Evolutionary conservation across 2,329 filamentous ascomycete species (phyloP).

Genomic region (Aureobasidium sp.): DNA sequence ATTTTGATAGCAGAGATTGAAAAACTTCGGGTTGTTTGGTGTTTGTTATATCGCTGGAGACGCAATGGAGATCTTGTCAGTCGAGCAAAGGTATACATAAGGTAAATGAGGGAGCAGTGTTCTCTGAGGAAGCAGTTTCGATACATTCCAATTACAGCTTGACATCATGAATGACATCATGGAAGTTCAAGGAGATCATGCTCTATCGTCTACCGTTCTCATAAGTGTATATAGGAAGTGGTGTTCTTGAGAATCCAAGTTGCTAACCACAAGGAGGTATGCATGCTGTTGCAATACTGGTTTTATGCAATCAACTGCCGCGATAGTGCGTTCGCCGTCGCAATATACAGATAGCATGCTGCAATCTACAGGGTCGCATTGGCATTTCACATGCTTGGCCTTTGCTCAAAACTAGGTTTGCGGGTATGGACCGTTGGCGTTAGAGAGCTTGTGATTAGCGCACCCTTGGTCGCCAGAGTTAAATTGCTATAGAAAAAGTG

Average conservation of each 20-base stretch:
- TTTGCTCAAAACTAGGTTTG: constrained; percentile 2
- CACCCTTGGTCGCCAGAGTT: constrained; percentile 5
- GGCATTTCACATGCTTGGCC: constrained; percentile 7
- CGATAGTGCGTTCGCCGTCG: no score
- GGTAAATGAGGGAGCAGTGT: background rate
- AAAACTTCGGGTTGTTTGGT: background rate
- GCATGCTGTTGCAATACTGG: no score
- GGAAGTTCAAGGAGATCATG: background rate
- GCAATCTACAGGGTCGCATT: constrained; percentile 5
- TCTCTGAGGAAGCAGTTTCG: background rate
- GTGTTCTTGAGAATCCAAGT: background rate
- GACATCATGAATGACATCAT: constrained; percentile 5
- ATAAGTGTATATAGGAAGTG: background rate
- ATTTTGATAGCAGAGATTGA: constrained; percentile 30
- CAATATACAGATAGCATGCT: background rate
- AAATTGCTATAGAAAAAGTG: constrained; percentile 6
- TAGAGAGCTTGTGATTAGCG: constrained; percentile 4
- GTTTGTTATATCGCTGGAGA: background rate
- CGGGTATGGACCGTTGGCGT: constrained; percentile 11
- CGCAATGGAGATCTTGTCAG: background rate
- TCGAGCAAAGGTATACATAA: background rate
- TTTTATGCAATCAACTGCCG: background rate
- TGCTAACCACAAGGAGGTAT: background rate
- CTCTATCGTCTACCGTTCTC: background rate
- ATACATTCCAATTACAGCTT: background rate